A percentile compares a stretch with the other conserved stretches of the same genome.
phyloP scores from a whole-genome alignment of 129 eudicot species.

The Escallonia rubra region DNA sequence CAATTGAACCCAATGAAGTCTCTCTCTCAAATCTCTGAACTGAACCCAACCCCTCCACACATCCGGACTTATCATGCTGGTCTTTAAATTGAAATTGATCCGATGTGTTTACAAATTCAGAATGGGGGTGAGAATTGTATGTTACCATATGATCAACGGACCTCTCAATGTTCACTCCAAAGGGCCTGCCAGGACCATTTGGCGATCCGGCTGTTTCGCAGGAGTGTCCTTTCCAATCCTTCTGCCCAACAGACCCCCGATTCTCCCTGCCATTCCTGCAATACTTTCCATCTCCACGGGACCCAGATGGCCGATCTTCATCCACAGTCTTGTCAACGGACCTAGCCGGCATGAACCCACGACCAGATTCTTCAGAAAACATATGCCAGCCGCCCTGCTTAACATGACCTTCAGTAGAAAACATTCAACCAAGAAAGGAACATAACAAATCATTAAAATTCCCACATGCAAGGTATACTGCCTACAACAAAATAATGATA shows the following conservation, averaged over 20 bases:
- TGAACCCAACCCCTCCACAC: slow-evolving; percentile 30
- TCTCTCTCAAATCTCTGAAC: slow-evolving; percentile 51
- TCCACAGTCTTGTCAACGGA: slow-evolving; percentile 37
- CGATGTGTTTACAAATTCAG: slow-evolving; percentile 36
- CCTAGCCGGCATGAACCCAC: slow-evolving; percentile 39
- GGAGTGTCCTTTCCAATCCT: slow-evolving; percentile 45
- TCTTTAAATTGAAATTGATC: slow-evolving; percentile 50
- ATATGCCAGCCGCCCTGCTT: slow-evolving; percentile 63
- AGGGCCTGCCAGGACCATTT: slow-evolving; percentile 29
- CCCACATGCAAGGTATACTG: slow-evolving; percentile 9
- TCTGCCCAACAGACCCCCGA: slow-evolving; percentile 41
- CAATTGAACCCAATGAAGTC: slow-evolving; percentile 46
- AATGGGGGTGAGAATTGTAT: slow-evolving; percentile 32
- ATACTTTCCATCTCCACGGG: slow-evolving; percentile 37
- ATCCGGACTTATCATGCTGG: slow-evolving; percentile 44
- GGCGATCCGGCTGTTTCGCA: slow-evolving; percentile 47
- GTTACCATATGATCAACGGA: slow-evolving; percentile 26
- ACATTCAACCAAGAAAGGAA: slow-evolving; percentile 12
- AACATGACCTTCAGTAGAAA: slow-evolving; percentile 60
- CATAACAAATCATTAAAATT: slow-evolving; percentile 10
- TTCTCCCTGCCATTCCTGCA: slow-evolving; percentile 41
- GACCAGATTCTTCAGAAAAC: slow-evolving; percentile 48
- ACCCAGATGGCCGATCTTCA: slow-evolving; percentile 34
- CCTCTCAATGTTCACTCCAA: slow-evolving; percentile 19
- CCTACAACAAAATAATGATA: neutral